Conservation (phyloP, 495 filamentous ascomycete species). For the Aspergillus cavernicola region DNA sequence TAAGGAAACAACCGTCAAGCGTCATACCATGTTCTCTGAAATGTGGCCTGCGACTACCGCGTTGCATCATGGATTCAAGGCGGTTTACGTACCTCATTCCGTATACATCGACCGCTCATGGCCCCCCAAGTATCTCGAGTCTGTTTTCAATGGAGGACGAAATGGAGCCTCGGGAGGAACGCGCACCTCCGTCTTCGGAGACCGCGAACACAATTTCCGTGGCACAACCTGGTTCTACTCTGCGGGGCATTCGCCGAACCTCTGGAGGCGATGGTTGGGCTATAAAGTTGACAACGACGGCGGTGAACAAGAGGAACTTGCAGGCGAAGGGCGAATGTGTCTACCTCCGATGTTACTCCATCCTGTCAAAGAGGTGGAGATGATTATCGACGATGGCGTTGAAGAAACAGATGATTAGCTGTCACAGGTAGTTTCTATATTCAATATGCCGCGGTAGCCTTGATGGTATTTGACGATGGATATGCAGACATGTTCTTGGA, state of each 20-base stretch:
- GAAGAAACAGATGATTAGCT: not conserved
- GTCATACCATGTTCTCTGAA: conserved; percentile 89
- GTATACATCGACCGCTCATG: conserved; percentile 87
- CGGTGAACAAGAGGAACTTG: conserved; percentile 76
- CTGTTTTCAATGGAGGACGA: conserved; percentile 77
- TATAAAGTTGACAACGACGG: conserved; percentile 80
- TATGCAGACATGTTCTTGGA: too few relatives aligned
- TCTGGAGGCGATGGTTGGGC: conserved; percentile 87
- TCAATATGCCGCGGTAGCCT: too few relatives aligned
- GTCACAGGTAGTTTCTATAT: too few relatives aligned
- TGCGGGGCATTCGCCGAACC: conserved; percentile 73
- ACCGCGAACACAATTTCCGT: conserved; percentile 83
- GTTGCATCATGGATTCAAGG: conserved; percentile 92
- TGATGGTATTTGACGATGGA: too few relatives aligned
- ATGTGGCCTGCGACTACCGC: conserved; percentile 90
- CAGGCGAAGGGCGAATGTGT: conserved; percentile 87
- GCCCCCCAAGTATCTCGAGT: conserved; percentile 75
- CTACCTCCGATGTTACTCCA: conserved; percentile 88
- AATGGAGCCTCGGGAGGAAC: conserved; percentile 76
- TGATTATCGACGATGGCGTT: conserved; percentile 62
- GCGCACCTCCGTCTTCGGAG: conserved; percentile 72
- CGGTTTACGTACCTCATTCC: conserved; percentile 88
- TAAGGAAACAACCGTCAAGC: conserved; percentile 71
- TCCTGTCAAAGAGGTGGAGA: conserved; percentile 81
- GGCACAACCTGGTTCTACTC: conserved; percentile 96